Base-by-base conservation (phyloP, 2,329 filamentous ascomycete genomes). In the Cytospora mali region DNA sequence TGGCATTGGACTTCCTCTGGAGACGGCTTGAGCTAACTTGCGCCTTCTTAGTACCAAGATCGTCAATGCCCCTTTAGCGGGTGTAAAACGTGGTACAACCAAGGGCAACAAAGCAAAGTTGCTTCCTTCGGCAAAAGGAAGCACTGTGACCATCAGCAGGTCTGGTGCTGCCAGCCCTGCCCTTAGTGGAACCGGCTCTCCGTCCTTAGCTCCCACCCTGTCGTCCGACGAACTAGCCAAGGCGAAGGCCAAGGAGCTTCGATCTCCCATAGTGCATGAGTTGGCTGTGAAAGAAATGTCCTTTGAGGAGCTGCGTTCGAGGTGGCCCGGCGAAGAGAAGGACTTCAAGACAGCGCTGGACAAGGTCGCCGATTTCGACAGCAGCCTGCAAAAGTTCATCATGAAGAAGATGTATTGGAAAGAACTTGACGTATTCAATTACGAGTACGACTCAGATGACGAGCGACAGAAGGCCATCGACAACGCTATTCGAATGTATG, bases 361-460 rank as follows among this genome's bases (percentile, higher is more conserved):
- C 55, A 89, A 88, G 73, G 84, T 86, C 25, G 86, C 84, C 31
- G 81, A 84, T 62, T 79, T 80, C 59, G 78, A 82, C 62, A 66
- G 77, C 5, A 72, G 76, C 2, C 75, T 75, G 5, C 79, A 83
- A 64, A 85, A 79, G 67, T 89, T 83, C 80, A 74, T 76, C 35
- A 73, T 88, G 68, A 80, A 81, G 65, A 85, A 84, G 73, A 75
- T 78, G 27, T 84, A 80, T 66, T 89, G 82, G 81, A 87, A 82
- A 72, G 86, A 89, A 66, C 78, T 89, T 16, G 85, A 89, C 67
- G 83, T 88, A 25, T 89, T 83, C 80, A 82, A 80, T 62, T 87
- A 87, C 71, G 75, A 82, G 29, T 89, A 88, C 69, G 76, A 77
- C 51, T 77, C 72, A 42, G 74, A 79, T 21, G 80, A 82, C 33